These are phyloP conservation scores for Quercus parvula DNA, from an alignment of 306 rosid genomes.

Conservation along the genomic window DNA sequence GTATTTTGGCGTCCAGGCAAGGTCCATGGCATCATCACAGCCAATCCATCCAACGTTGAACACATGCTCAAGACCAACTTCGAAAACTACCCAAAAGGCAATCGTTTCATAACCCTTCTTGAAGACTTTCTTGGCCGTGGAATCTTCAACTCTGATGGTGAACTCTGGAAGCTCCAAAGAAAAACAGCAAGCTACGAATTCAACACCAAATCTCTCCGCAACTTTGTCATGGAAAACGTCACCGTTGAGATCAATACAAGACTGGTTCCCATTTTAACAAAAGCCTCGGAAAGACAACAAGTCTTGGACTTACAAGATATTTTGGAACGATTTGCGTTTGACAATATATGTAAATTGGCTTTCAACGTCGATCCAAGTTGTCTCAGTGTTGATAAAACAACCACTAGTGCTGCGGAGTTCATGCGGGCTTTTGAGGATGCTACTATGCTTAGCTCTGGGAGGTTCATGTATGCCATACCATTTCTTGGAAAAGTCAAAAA, in stretches of 20 bases:
- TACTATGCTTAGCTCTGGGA: conserved; percentile 34
- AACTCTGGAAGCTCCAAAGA: too few relatives aligned
- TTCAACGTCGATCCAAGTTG: conserved; percentile 57
- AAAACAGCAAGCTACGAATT: too few relatives aligned
- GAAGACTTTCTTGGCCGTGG: conserved; percentile 62
- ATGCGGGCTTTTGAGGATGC: conserved; percentile 70
- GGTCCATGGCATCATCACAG: conserved; percentile 41
- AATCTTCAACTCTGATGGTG: conserved; percentile 48
- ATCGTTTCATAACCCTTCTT: conserved; percentile 31
- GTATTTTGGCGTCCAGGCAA: conserved; percentile 38
- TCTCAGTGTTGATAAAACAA: conserved; percentile 39
- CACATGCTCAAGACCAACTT: conserved; percentile 30
- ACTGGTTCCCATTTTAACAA: too few relatives aligned
- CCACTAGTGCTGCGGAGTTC: conserved; percentile 31
- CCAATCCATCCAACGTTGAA: conserved; percentile 49
- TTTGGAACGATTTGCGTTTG: conserved; percentile 69
- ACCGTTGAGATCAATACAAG: too few relatives aligned
- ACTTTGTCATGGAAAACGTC: too few relatives aligned
- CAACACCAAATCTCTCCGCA: too few relatives aligned
- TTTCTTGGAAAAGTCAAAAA: conserved; percentile 23
- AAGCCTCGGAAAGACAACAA: too few relatives aligned
- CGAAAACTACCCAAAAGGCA: conserved; percentile 72
- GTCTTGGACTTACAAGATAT: conserved; percentile 58
- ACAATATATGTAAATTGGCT: conserved; percentile 61
- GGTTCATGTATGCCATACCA: conserved; percentile 33